Evolutionary conservation across 805 yeast genomes (phyloP), one percentile per base, ranked within the genome.

Genomic region (Barnettozyma pratensis): DNA sequence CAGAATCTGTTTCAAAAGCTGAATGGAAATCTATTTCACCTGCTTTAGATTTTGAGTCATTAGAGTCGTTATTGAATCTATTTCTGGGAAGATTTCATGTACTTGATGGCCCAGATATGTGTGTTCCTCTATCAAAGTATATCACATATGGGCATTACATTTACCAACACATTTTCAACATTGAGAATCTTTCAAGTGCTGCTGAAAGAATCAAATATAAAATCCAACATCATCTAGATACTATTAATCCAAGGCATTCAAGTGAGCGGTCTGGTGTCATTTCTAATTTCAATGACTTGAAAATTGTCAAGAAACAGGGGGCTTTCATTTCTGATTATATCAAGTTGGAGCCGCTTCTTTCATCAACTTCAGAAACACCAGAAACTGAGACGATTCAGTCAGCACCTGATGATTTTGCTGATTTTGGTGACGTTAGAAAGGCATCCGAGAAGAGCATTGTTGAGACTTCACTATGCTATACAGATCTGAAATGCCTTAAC

Each of bases 371-470:
- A 6, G 36, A 30, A 10, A 42, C 46, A 2, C 46, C 44, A 7
- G 50, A 47, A 34, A 10, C 26, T 3, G 37, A 34, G 8, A 39
- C 41, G 3, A 11, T 19, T 5, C 27, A 27, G 12, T 37, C 50
- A 29, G 37, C 37, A 3, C 39, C 46, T 14, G 45, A 39, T 28
- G 63, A 48, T 4, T 59, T 61, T 45, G 54, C 47, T 10, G 63
- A 51, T 11, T 60, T 61, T 52, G 62, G 56, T 25, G 40, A 35
- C 2, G 52, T 61, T 5, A 46, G 62, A 48, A 58, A 49, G 27
- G 56, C 49, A n/a, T 44, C 44, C 3, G 50, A 51, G 5, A 11
- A 31, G n/a, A 5, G 26, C 2, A 29, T 10, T 11, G 32, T 8
- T 5, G 29, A 47, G 7, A 7, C 31, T 0, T 40, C 36, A 8